Evolutionary conservation across 192 early-diverging fungal species (phyloP).

Genomic region (Glomus cerebriforme): DNA sequence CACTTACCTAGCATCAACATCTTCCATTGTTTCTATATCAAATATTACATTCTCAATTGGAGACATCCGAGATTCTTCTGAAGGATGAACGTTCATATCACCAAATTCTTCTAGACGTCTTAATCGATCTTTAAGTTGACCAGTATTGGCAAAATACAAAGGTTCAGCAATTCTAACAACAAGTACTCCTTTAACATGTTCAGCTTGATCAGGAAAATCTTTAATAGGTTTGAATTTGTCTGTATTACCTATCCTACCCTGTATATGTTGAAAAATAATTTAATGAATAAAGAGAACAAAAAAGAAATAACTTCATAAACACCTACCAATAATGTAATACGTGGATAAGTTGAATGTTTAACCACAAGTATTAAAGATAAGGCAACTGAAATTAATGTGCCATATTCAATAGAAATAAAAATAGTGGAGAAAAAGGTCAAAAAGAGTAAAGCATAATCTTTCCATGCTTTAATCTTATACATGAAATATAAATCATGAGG

Average conservation of each 20-base stretch:
- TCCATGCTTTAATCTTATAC: conserved; percentile 76
- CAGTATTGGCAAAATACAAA: conserved; percentile 96
- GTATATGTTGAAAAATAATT: conserved; percentile 32
- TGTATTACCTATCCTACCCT: conserved; percentile 57
- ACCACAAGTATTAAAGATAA: conserved; percentile 89
- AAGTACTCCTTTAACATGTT: conserved; percentile 81
- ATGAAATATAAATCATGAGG: conserved; percentile 81
- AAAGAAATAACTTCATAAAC: conserved; percentile 10
- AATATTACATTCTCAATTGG: conserved; percentile 82
- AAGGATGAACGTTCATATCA: conserved; percentile 93
- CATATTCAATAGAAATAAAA: conserved; percentile 86
- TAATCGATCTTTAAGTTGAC: conserved; percentile 92
- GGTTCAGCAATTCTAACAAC: conserved; percentile 92
- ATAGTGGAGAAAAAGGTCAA: conserved; percentile 93
- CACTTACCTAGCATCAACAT: conserved; percentile 87
- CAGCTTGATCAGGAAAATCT: conserved; percentile 61
- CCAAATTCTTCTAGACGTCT: conserved; percentile 93
- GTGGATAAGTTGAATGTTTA: conserved; percentile 85
- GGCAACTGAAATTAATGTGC: conserved; percentile 88
- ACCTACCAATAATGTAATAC: conserved; percentile 74
- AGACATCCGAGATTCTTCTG: conserved; percentile 80
- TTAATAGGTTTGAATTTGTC: conserved; percentile 76
- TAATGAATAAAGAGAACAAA: conserved; percentile 34
- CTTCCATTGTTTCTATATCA: conserved; percentile 87
- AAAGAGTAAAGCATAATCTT: conserved; percentile 79